Base-by-base conservation (phyloP, 2,329 filamentous ascomycete species). In the Fusarium liriodendri region DNA sequence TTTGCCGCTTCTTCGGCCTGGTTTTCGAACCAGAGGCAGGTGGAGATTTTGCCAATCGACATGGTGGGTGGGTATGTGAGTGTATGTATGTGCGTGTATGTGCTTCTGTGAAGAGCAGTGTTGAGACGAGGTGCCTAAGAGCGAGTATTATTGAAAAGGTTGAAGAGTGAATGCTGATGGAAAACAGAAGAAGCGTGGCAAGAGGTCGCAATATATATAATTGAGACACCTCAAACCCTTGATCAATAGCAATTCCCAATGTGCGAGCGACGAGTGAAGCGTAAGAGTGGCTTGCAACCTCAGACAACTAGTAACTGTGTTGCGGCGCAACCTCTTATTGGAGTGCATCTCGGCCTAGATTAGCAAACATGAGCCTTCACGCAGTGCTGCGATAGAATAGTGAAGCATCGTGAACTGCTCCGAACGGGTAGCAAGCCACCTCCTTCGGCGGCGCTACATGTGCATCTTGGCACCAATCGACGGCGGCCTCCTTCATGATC, bases 1-100 rank as follows among this genome's bases (percentile, higher is more conserved):
- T 82, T 79, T 45, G 84, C 84, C 20, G 84, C 85, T 59, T 84
- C 83, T 67, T 83, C 80, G 20, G 82, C 84, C n/a, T 83, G 69
- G 73, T 76, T 78, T 71, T 84, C 76, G 65, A 85, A 85, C 84
- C 84, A 86, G 74, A 86, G 83, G 58, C 77, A 81, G 22, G 80
- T 80, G n/a, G 73, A 77, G 68, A 82, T 69, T 64, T 76, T 76
- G 62, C 64, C 66, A 10, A 68, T 55, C 13, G 76, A 71, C 76
- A 78, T 78, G 42, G 32, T 69, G 20, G 14, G 8, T 11, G 38
- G 0, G 38, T 11, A 5, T 47, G 25, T 8, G 42, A 57, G 25
- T 32, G 20, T 38, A 9, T 40, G 25, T 27, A 45, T 11, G 4
- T 6, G 20, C 3, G 7, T 40, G 25, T 27, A 45, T 11, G 4